Base-by-base conservation (phyloP, 139 green algal species). In the Chlorokybus atmophyticus region DNA sequence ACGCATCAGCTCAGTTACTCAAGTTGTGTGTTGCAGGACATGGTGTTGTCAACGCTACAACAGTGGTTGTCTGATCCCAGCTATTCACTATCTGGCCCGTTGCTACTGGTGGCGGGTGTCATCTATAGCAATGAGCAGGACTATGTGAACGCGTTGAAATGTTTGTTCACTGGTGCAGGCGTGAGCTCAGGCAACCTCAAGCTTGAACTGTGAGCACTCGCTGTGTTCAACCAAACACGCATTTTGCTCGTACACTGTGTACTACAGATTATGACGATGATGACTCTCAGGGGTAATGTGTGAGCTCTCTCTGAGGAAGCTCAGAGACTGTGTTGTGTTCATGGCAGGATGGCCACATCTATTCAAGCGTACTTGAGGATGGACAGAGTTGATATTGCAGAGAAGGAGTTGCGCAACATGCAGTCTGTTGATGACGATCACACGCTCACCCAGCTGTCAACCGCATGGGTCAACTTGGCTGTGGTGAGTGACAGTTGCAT, bases 401-500 rank as follows among this genome's bases (percentile, higher is more conserved):
- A 95, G 77, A 82, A 87, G 67, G 67, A 85, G 55, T 51, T 88
- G 40, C 87, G 87, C 75, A 74, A 83, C 3, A 97, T 98, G 91
- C 67, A 77, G 1, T 65, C 57, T 1, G 57, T 85, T 7, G 91
- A 98, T 64, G 91, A 98, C 40, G 91, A 98, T 57, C 81, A 85
- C 0, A 94, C 85, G 1, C 66, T 96, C 0, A 94, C 88, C 28
- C 91, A 98, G 76, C 76, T 98, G 26, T 79, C 91, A 0, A 86
- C 77, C 4, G 91, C 91, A 8, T 98, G 91, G 89, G 77, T 90
- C 2, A 82, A 82, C 25, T 58, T 94, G 27, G 75, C 75, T 1
- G 66, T 94, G 68, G 83, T 90, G 41, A 30, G 80, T 56, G 4
- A 2, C 40, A 19, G 14, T 42, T 44, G 14, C 14, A 44, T 14